Percentiles rank a stretch among this genome's conserved stretches.
Conservation (phyloP, 176 grass and related monocot genomes). For the Carex myosuroides region DNA sequence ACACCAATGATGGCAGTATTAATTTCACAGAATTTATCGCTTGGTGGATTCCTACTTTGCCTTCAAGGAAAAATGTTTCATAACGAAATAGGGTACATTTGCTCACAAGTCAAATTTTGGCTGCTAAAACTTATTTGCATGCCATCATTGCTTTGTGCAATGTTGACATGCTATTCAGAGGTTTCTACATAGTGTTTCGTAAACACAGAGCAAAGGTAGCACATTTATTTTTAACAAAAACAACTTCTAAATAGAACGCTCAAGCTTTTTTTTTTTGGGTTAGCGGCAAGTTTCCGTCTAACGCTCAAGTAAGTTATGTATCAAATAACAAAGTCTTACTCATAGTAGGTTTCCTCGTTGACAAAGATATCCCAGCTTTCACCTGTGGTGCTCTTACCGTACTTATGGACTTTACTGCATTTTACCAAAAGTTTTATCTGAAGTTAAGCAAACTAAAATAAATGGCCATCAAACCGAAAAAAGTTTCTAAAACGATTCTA, state of each 20-base stretch:
- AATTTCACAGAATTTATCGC: not conserved
- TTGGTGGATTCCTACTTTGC: not conserved
- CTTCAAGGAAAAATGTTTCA: not conserved
- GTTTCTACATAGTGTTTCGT: not conserved
- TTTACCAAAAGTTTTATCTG: not conserved
- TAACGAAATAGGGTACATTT: not conserved
- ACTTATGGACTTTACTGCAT: constrained; percentile 91
- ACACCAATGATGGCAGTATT: not conserved
- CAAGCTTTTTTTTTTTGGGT: not conserved
- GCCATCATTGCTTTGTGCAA: not conserved
- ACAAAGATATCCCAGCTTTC: constrained; percentile 92
- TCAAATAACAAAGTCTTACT: constrained; percentile 45
- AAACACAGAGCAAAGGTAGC: not conserved
- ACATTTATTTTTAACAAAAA: not conserved
- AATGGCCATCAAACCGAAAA: not conserved
- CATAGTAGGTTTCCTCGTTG: constrained; percentile 83
- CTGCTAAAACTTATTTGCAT: not conserved
- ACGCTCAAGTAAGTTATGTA: not conserved
- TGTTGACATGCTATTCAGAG: not conserved
- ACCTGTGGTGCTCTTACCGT: constrained; percentile 86
- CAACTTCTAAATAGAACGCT: not conserved
- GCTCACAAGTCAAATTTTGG: not conserved
- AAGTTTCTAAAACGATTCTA: not conserved
- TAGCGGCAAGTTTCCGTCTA: not conserved
- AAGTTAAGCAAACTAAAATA: not conserved